Base-by-base conservation (phyloP, 805 yeast genomes). In the Danielozyma ontarioensis region DNA sequence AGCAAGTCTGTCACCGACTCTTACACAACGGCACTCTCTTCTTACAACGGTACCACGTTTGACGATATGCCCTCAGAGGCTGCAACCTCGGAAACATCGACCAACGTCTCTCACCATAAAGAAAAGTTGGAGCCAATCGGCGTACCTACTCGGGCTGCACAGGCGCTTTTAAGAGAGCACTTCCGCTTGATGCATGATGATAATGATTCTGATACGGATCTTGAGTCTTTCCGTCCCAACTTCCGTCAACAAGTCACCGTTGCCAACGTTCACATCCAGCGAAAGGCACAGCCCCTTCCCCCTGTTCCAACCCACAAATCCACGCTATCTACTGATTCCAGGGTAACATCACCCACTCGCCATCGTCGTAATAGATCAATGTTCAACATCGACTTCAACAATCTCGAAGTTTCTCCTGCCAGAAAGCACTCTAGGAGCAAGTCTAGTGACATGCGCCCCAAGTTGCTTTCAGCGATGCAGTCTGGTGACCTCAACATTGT, bases 301-400 rank as follows among this genome's bases (percentile, higher is more conserved):
- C 22, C 22, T 6, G 6, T 10, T 10, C 22, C 22, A 19, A 6
- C 10, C 10, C 22, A 19, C 10, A 6, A 19, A 6, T n/a, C n/a
- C n/a, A n/a, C n/a, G n/a, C n/a, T n/a, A n/a, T n/a, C n/a, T n/a
- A 19, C 22, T 10, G 6, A 19, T 10, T 6, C 22, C 22, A 6
- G 22, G 22, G 22, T 10, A 8, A 22, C 27, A n/a, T 46, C 58
- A 8, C 57, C 57, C 4, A 42, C 42, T 17, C 55, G 59, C 24
- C 72, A 66, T 33, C 39, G 56, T n/a, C 60, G 72, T 21, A 62
- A 59, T 33, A 57, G 58, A 30, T 63, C 69, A 2, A 52, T 65
- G 67, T 58, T 52, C 33, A 54, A 51, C 34, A 62, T 66, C 27
- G 50, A 51, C 28, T 44, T 42, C 13, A 41, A 42, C 15, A 27